phyloP scores from a whole-genome alignment of 495 filamentous ascomycete genomes.

The Penicillium canariense region DNA sequence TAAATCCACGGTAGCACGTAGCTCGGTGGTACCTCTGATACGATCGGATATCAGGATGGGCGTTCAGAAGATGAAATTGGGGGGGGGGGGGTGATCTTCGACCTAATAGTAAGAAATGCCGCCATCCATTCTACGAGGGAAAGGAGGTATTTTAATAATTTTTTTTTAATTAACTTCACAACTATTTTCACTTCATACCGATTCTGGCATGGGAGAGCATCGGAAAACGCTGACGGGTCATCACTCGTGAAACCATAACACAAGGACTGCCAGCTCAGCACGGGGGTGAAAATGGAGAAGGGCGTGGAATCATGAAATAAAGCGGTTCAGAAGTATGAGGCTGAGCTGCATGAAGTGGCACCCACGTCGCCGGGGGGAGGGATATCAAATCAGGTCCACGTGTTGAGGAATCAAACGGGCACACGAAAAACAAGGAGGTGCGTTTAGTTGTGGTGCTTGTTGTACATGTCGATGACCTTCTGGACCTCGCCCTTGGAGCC shows the following conservation, averaged over 20 bases:
- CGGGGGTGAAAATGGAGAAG: conserved; percentile 1
- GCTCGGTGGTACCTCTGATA: too few species aligned
- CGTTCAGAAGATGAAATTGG: too few species aligned
- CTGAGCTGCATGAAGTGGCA: conserved; percentile 7
- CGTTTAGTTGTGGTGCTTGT: conserved; percentile 37
- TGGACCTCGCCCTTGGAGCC: conserved; percentile 92
- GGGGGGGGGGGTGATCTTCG: too few species aligned
- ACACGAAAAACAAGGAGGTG: background rate
- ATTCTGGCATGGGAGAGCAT: background rate
- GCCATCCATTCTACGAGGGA: background rate
- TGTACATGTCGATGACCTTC: conserved; percentile 75
- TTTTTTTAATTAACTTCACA: conserved; percentile 9
- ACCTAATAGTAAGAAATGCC: too few species aligned
- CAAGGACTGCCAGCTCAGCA: conserved; percentile 2
- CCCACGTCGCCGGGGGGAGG: background rate
- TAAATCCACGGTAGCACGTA: too few species aligned
- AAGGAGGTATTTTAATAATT: conserved; percentile 11
- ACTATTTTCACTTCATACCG: background rate
- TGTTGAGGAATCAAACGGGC: background rate
- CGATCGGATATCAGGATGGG: too few species aligned
- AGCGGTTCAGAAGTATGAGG: background rate
- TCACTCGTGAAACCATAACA: conserved; percentile 5
- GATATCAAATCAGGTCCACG: conserved; percentile 6
- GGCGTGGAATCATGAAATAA: conserved; percentile 10
- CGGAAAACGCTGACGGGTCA: conserved; percentile 2